Evolutionary conservation across 2,329 filamentous ascomycete species (phyloP).

Genomic region (Aureobasidium sp.): DNA sequence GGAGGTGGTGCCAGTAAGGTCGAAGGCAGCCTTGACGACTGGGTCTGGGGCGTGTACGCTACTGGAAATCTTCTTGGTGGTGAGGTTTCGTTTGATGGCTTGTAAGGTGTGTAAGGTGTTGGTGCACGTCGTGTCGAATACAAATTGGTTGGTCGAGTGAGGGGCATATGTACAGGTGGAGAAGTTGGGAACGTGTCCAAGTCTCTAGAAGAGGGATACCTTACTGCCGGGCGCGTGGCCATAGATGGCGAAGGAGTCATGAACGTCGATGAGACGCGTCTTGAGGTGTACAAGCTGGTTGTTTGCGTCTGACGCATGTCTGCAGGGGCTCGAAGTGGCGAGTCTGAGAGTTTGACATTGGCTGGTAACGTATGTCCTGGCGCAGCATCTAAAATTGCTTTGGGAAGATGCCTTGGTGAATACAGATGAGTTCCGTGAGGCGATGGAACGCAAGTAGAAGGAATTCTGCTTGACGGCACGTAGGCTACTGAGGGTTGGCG

Average conservation of each 20-base stretch:
- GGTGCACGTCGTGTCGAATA: background rate
- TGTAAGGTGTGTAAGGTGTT: background rate
- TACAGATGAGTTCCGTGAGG: slow-evolving; percentile 1
- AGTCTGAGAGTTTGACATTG: too few relatives aligned
- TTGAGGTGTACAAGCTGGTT: background rate
- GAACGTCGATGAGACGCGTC: background rate
- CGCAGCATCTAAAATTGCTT: background rate
- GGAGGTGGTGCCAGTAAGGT: background rate
- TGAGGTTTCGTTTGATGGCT: background rate
- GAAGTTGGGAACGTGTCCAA: background rate
- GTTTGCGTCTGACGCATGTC: background rate
- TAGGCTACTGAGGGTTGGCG: background rate
- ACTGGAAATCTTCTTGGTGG: background rate
- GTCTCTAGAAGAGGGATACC: background rate
- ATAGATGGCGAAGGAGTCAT: background rate
- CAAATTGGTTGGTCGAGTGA: background rate
- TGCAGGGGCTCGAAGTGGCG: too few relatives aligned
- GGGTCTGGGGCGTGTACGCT: background rate
- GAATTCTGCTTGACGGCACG: background rate
- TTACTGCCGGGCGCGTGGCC: background rate
- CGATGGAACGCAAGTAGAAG: background rate
- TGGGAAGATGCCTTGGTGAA: background rate
- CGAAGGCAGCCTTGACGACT: background rate
- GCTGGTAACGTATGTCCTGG: background rate
- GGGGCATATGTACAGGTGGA: background rate